phyloP scores from a whole-genome alignment of 2,329 filamentous ascomycete genomes.

The Colletotrichum godetiae region DNA sequence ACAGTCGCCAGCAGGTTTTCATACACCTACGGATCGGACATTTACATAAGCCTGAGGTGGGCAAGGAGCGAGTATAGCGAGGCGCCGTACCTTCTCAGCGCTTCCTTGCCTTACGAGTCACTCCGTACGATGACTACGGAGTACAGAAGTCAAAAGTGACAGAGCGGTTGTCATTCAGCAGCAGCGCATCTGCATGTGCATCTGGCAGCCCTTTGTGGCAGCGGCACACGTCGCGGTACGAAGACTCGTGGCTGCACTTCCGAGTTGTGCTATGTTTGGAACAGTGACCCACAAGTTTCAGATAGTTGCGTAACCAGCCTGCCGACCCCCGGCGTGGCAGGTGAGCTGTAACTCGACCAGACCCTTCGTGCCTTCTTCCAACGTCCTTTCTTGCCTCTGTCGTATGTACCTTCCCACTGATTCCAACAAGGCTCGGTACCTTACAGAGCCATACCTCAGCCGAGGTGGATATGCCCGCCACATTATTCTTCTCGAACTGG shows the following conservation, averaged over 20 bases:
- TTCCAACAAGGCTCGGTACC: background rate
- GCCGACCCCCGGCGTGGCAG: slow-evolving; percentile 20
- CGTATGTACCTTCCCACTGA: background rate
- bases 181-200: background rate
- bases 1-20: background rate
- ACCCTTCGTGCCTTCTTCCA: background rate
- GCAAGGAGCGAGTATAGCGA: background rate
- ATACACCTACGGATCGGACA: no score
- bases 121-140: no score
- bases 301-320: slow-evolving; percentile 28
- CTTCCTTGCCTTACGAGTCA: no score
- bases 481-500: background rate
- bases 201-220: background rate
- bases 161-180: no score
- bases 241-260: background rate
- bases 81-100: no score
- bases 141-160: no score
- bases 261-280: slow-evolving; percentile 33
- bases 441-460: background rate
- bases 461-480: background rate
- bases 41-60: background rate
- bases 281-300: slow-evolving; percentile 30
- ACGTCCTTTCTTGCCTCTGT: background rate
- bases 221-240: background rate
- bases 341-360: background rate